These are phyloP conservation scores for Cinnamomum chago DNA, from an alignment of 164 flowering plant species.

Conservation along the genomic window DNA sequence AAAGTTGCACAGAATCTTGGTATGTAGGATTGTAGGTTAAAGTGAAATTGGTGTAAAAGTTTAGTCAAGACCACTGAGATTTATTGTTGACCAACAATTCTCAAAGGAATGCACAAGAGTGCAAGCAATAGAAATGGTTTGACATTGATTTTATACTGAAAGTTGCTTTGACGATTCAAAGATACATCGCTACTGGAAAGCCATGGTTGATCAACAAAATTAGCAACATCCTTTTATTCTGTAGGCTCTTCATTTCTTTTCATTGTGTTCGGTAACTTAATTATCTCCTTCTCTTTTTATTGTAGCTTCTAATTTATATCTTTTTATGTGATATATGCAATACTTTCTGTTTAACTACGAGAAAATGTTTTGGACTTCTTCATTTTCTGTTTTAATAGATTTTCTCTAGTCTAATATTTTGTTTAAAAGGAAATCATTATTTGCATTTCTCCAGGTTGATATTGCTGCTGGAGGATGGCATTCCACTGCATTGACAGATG, in stretches of 20 bases:
- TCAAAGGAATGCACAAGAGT: neutral
- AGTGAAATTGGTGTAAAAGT: neutral
- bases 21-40: neutral
- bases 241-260: neutral
- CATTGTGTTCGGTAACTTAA: neutral
- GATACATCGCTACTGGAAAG: neutral
- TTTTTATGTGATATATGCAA: neutral
- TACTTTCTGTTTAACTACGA: neutral
- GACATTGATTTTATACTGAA: too few species aligned
- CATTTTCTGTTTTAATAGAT: too few species aligned
- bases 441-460: constrained; percentile 56
- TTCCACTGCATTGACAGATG: constrained; percentile 86
- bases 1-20: neutral
- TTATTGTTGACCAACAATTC: too few species aligned
- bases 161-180: neutral
- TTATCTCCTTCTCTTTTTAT: neutral
- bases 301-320: neutral
- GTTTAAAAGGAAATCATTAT: neutral
- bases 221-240: neutral
- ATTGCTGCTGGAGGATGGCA: constrained; percentile 99
- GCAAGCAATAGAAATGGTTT: neutral
- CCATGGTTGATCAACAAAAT: neutral
- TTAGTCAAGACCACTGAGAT: neutral
- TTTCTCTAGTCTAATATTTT: neutral
- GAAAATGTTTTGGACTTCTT: neutral